A percentile compares a stretch with the other conserved stretches of the same genome.
Conservation (phyloP, 129 eudicot genomes). For the Flaveria bidentis region DNA sequence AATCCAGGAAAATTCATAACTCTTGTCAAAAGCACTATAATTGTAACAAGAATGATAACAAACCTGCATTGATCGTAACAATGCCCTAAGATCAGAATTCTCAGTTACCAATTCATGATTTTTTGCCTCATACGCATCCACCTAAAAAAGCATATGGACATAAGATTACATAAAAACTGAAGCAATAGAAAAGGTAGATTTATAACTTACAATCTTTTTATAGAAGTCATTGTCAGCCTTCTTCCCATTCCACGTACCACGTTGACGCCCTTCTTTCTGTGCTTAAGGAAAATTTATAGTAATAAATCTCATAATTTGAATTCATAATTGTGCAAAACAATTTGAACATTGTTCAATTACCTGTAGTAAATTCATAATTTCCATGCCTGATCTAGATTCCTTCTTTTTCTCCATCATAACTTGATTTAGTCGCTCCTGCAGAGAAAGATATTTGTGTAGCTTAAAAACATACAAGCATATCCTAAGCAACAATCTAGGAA, state of each 20-base stretch:
- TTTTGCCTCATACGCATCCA: conserved; percentile 93
- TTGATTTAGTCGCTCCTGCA: conserved; percentile 90
- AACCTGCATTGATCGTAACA: conserved; percentile 96
- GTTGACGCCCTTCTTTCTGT: conserved; percentile 99
- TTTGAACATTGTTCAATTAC: conserved; percentile 40
- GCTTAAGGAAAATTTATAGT: conserved; percentile 15
- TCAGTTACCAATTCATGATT: conserved; percentile 93
- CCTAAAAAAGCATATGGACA: conserved; percentile 46
- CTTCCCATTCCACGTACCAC: conserved; percentile 98
- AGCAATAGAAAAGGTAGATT: conserved; percentile 3
- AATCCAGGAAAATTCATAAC: neutral
- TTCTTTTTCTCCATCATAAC: conserved; percentile 97
- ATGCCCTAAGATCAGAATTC: conserved; percentile 89
- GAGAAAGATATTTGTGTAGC: conserved; percentile 21
- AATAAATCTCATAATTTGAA: neutral
- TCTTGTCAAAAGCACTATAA: conserved; percentile 13
- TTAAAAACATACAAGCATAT: neutral
- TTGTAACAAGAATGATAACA: neutral
- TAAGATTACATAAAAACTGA: neutral
- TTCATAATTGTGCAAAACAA: conserved; percentile 19
- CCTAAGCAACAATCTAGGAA: neutral
- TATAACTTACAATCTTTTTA: conserved; percentile 78
- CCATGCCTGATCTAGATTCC: conserved; percentile 99
- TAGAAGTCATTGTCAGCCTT: conserved; percentile 94
- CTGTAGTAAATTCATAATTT: conserved; percentile 96